These are phyloP conservation scores for Rhizopus arrhizus DNA, from an alignment of 371 early-diverging fungal species.

Conservation along the genomic window DNA sequence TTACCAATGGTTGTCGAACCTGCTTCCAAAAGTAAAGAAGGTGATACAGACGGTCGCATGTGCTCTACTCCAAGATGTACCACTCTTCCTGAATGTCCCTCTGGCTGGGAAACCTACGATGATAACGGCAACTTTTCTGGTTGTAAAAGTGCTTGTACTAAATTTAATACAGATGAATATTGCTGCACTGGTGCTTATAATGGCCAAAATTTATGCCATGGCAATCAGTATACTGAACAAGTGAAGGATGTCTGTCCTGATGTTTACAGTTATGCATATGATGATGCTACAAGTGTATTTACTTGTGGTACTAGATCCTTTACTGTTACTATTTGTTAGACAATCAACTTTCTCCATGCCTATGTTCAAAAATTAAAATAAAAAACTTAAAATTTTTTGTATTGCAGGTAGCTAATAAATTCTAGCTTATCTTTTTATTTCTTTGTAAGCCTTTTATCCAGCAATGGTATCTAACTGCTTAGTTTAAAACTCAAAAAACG, in stretches of 20 bases:
- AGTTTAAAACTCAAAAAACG: too few relatives aligned
- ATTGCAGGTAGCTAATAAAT: neutral
- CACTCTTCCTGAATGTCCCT: slow-evolving; percentile 37
- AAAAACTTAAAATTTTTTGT: too few relatives aligned
- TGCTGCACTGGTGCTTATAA: slow-evolving; percentile 45
- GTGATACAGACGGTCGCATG: slow-evolving; percentile 11
- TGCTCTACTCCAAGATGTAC: slow-evolving; percentile 39
- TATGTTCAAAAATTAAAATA: neutral
- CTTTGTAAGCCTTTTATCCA: neutral
- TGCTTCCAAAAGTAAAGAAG: slow-evolving; percentile 19
- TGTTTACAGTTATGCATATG: slow-evolving; percentile 58
- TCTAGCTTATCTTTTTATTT: neutral
- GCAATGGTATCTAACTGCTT: too few relatives aligned
- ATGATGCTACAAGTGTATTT: slow-evolving; percentile 49
- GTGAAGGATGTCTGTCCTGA: slow-evolving; percentile 47
- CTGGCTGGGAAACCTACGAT: slow-evolving; percentile 27
- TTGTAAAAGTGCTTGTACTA: slow-evolving; percentile 44
- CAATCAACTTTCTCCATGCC: neutral
- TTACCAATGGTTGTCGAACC: slow-evolving; percentile 41
- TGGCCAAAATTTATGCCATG: slow-evolving; percentile 28
- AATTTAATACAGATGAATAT: slow-evolving; percentile 36
- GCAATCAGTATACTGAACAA: slow-evolving; percentile 29
- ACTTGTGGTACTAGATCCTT: slow-evolving; percentile 41
- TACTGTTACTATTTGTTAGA: slow-evolving; percentile 49
- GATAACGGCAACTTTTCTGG: slow-evolving; percentile 29